Evolutionary conservation across 83 land plant species (phyloP), one percentile per base, ranked within the genome.

Genomic region (Isoetes engelmannii): DNA sequence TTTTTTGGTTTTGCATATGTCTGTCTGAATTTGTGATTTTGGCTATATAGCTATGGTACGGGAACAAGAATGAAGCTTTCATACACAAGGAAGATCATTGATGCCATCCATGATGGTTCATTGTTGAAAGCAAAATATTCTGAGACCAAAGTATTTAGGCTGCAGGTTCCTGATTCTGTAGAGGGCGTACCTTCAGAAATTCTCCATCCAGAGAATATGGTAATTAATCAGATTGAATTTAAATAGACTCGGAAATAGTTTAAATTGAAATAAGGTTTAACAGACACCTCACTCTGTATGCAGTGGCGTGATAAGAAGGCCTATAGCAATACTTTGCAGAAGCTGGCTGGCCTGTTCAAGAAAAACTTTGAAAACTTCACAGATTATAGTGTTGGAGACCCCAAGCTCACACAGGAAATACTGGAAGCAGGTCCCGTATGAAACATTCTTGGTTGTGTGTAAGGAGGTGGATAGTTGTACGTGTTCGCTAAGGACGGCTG

Each of bases 191-290:
- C 61, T 17, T 7, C 61, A 17, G 21, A 59, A 7, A 59, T 59
- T 15, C 61, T 59, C n/a, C 61, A 15, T 15, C 61, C 61, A 7
- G 61, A 59, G n/a, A 59, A 59, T 28, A 59, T 59, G 61, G 61
- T 59, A 59, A 17, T 5, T 19, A 59, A 17, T 6, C 61, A 17
- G 12, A 7, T 59, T 59, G n/a, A 17, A 7, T 59, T 59, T 59
- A 17, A 17, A n/a, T 7, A 28, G 21, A 7, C 21, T 15, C 44
- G 10, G 43, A 62, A 44, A 62, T 21, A n/a, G 45, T 12, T 28
- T 28, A 17, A 59, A 7, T 7, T 59, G n/a, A n/a, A n/a, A n/a
- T n/a, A n/a, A n/a, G n/a, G n/a, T n/a, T n/a, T n/a, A n/a, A n/a
- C n/a, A n/a, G n/a, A n/a, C n/a, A n/a, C n/a, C n/a, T n/a, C n/a